A percentile compares a stretch with the other conserved stretches of the same genome.
Conservation (phyloP, 129 eudicot species). For the Arctium minus region DNA sequence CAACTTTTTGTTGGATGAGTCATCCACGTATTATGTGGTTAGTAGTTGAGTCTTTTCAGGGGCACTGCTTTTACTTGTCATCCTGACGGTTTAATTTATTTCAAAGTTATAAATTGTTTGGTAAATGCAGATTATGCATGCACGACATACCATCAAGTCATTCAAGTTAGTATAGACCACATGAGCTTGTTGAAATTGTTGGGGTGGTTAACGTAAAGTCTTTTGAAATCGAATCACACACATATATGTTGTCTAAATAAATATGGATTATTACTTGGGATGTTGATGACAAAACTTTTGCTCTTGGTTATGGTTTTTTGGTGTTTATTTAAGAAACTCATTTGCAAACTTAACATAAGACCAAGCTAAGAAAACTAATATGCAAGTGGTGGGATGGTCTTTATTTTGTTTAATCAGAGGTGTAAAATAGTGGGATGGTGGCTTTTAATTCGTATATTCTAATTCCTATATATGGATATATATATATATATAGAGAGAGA, state of each 20-base stretch:
- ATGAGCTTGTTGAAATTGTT: too few relatives aligned
- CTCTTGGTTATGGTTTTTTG: background rate
- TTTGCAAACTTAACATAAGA: background rate
- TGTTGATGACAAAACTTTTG: too few relatives aligned
- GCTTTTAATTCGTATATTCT: too few relatives aligned
- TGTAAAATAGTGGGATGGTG: background rate
- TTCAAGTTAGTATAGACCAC: too few relatives aligned
- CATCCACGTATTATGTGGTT: constrained; percentile 28
- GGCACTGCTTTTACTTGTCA: constrained; percentile 1
- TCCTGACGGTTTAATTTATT: background rate
- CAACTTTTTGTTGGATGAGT: constrained; percentile 29
- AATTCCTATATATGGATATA: too few relatives aligned
- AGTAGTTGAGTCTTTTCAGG: constrained; percentile 14
- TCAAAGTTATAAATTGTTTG: background rate
- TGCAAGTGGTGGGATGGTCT: constrained; percentile 2
- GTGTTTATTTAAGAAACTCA: background rate
- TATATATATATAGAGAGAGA: too few relatives aligned
- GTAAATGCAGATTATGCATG: background rate
- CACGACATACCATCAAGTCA: too few relatives aligned
- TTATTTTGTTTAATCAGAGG: constrained; percentile 2
- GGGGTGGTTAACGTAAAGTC: too few relatives aligned
- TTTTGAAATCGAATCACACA: too few relatives aligned
- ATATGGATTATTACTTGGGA: too few relatives aligned
- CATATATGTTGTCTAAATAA: too few relatives aligned
- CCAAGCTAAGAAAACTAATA: constrained; percentile 7